These are phyloP conservation scores for Huntiella moniliformis DNA, from an alignment of 2,329 filamentous ascomycete genomes.

Conservation along the genomic window DNA sequence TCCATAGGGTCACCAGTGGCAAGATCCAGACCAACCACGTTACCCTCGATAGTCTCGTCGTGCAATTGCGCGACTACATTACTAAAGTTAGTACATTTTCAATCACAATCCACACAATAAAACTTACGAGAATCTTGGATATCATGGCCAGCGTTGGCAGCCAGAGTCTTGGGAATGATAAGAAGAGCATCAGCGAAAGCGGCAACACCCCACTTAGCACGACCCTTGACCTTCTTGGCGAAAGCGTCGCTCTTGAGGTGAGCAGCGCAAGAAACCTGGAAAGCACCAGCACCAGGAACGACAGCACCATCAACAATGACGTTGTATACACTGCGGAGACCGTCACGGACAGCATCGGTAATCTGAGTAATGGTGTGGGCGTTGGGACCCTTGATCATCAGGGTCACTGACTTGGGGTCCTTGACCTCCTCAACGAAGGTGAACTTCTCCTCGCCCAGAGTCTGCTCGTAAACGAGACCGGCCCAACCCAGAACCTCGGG, in stretches of 20 bases:
- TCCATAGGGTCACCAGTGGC: slow-evolving; percentile 87
- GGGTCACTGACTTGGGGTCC: slow-evolving; percentile 91
- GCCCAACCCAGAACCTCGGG: slow-evolving; percentile 89
- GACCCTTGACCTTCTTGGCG: slow-evolving; percentile 83
- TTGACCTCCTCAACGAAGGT: slow-evolving; percentile 98
- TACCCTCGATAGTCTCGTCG: slow-evolving; percentile 69
- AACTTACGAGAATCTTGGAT: slow-evolving; percentile 82
- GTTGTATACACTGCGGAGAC: slow-evolving; percentile 92
- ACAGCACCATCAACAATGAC: slow-evolving; percentile 98
- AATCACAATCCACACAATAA: slow-evolving; percentile 9
- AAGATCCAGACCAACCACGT: slow-evolving; percentile 71
- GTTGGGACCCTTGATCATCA: slow-evolving; percentile 96
- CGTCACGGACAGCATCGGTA: slow-evolving; percentile 88
- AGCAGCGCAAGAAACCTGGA: slow-evolving; percentile 81
- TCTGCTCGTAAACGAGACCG: slow-evolving; percentile 90
- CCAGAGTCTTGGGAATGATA: slow-evolving; percentile 91
- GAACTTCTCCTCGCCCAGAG: slow-evolving; percentile 95
- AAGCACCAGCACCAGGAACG: slow-evolving; percentile 83
- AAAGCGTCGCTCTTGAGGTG: slow-evolving; percentile 79
- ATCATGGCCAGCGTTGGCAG: slow-evolving; percentile 88
- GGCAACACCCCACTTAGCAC: slow-evolving; percentile 87
- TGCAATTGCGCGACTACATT: slow-evolving; percentile 60
- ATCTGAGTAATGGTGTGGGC: slow-evolving; percentile 92
- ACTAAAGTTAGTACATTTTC: slow-evolving; percentile 9
- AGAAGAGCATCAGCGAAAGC: slow-evolving; percentile 91